Conservation (phyloP, 805 yeast genomes). For the Ascoidea rubescens region DNA sequence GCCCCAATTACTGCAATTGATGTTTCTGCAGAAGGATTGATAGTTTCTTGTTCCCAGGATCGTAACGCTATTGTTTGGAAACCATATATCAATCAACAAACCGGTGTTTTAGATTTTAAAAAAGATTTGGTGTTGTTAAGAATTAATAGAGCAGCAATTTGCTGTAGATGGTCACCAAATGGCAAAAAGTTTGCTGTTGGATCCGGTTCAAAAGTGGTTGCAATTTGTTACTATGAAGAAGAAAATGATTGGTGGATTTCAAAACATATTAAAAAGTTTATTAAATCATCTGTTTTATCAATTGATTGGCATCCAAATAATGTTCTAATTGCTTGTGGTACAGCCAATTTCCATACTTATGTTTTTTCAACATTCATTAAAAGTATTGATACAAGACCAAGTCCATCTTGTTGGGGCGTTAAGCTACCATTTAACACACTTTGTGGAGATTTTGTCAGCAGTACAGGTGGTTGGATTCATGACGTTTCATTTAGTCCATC, state of each 20-base stretch:
- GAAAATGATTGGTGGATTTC: conserved; percentile 99
- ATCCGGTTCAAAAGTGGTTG: conserved; percentile 85
- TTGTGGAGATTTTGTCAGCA: conserved; percentile 65
- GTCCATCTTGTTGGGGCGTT: conserved; percentile 81
- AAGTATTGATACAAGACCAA: conserved; percentile 76
- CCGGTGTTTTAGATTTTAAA: conserved; percentile 38
- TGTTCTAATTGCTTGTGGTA: conserved; percentile 78
- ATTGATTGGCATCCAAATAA: conserved; percentile 91
- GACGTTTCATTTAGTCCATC: conserved; percentile 75
- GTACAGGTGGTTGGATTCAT: conserved; percentile 82
- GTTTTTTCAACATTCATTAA: conserved; percentile 84
- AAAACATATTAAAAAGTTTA: conserved; percentile 91
- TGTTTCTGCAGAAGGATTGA: conserved; percentile 74
- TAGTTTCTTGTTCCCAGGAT: conserved; percentile 95
- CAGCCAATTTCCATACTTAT: conserved; percentile 85
- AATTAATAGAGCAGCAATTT: conserved; percentile 90
- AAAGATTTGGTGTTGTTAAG: conserved; percentile 88
- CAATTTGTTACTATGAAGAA: conserved; percentile 89
- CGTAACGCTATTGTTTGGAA: conserved; percentile 97
- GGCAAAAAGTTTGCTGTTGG: conserved; percentile 97
- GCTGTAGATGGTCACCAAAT: conserved; percentile 87
- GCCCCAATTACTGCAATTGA: conserved; percentile 92
- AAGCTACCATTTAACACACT: conserved; percentile 88
- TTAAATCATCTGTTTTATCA: conserved; percentile 71
- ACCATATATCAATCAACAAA: conserved; percentile 33